phyloP scores from a whole-genome alignment of 2,329 filamentous ascomycete species.

The Cladosporium sp. region DNA sequence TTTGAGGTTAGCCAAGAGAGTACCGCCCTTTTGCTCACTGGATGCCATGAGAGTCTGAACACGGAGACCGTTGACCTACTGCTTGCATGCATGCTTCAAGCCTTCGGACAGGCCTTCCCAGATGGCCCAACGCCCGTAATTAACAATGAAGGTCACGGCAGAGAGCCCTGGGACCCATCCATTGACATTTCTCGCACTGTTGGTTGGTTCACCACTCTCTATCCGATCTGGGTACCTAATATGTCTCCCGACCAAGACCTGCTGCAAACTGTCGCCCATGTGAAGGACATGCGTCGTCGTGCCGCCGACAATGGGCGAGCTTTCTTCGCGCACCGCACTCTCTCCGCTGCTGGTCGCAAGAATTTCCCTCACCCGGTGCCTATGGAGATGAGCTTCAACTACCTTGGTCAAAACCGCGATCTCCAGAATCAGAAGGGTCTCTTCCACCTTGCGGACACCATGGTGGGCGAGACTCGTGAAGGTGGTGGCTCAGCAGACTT shows the following conservation, averaged over 20 bases:
- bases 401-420: slow-evolving; percentile 7
- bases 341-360: background rate
- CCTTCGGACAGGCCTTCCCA: slow-evolving; percentile 41
- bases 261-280: slow-evolving; percentile 4
- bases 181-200: slow-evolving; percentile 48
- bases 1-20: slow-evolving; percentile 19
- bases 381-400: slow-evolving; percentile 12
- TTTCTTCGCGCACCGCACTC: slow-evolving; percentile 10
- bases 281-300: slow-evolving; percentile 9
- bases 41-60: slow-evolving; percentile 31
- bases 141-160: slow-evolving; percentile 47
- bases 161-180: slow-evolving; percentile 42
- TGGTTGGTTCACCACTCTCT: slow-evolving; percentile 48
- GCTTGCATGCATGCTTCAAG: slow-evolving; percentile 34
- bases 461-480: slow-evolving; percentile 10
- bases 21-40: slow-evolving; percentile 17
- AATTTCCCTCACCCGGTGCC: slow-evolving; percentile 9
- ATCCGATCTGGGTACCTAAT: slow-evolving; percentile 1
- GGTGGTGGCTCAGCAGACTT: slow-evolving; percentile 7
- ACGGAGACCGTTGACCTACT: slow-evolving; percentile 36
- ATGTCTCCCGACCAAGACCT: slow-evolving; percentile 4
- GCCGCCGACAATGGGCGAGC: slow-evolving; percentile 5
- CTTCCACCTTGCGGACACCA: slow-evolving; percentile 9
- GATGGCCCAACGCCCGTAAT: slow-evolving; percentile 40
- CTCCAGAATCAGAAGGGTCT: slow-evolving; percentile 11